These are phyloP conservation scores for Camellia japonica DNA, from an alignment of 148 eudicot genomes.

Conservation along the genomic window DNA sequence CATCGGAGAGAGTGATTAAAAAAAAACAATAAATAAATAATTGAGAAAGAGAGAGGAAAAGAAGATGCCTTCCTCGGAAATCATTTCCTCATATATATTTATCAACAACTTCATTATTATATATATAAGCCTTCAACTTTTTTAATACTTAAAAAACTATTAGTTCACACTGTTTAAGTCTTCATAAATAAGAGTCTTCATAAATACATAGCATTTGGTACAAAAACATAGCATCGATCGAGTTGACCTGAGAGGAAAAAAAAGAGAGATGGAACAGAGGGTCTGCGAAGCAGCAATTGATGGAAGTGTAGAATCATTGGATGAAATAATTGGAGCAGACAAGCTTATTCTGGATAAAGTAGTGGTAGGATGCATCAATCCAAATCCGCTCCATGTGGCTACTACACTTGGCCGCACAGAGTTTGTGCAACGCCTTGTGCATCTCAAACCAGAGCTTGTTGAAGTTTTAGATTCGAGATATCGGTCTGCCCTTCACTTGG, in stretches of 20 bases:
- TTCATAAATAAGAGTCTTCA: too few species aligned
- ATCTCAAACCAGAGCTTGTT: constrained; percentile 33
- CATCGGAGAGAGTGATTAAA: too few species aligned
- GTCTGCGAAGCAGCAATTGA: not conserved
- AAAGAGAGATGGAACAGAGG: not conserved
- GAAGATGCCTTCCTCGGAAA: too few species aligned
- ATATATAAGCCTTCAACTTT: too few species aligned
- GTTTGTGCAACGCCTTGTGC: constrained; percentile 24
- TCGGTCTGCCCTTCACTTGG: constrained; percentile 39
- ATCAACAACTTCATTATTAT: too few species aligned
- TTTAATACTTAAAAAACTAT: too few species aligned
- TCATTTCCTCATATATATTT: too few species aligned
- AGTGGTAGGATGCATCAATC: not conserved
- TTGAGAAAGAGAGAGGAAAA: too few species aligned
- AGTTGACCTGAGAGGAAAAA: not conserved
- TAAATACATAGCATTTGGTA: too few species aligned
- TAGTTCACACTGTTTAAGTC: too few species aligned
- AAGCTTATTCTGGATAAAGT: constrained; percentile 31
- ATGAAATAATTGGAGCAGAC: constrained; percentile 23
- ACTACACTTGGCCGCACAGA: constrained; percentile 32
- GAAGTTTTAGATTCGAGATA: constrained; percentile 27
- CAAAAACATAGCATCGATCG: too few species aligned
- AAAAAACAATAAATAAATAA: too few species aligned
- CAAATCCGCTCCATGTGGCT: constrained; percentile 36
- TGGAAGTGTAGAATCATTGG: constrained; percentile 1